Conservation (phyloP, 2,329 filamentous ascomycete genomes). For the Lachnellula hyalina region DNA sequence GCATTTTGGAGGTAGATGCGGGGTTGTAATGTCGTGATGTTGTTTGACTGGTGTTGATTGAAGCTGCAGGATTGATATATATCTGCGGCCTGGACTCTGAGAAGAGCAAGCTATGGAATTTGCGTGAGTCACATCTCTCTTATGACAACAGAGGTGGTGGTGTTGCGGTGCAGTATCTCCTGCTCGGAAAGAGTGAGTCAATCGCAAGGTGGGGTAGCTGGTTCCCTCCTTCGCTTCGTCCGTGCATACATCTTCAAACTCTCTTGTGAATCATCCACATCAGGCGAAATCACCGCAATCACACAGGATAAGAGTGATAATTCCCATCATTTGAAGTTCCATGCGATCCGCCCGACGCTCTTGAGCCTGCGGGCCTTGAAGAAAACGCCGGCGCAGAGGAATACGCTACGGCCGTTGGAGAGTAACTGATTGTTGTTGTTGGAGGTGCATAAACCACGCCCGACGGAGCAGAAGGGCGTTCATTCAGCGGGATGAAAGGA, state of each 20-base stretch:
- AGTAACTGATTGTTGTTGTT: background rate
- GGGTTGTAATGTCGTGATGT: background rate
- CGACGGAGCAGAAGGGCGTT: conserved; percentile 5
- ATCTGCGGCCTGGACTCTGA: background rate
- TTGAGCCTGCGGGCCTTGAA: background rate
- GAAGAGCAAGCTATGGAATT: background rate
- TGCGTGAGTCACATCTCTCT: too few relatives aligned
- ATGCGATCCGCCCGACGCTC: background rate
- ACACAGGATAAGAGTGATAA: conserved; percentile 20
- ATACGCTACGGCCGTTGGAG: conserved; percentile 7
- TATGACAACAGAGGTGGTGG: background rate
- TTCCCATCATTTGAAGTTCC: conserved; percentile 19
- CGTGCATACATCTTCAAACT: background rate
- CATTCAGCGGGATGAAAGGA: conserved; percentile 19
- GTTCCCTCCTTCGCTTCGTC: background rate
- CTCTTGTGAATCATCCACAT: background rate
- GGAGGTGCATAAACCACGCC: conserved; percentile 7
- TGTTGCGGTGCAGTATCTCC: background rate
- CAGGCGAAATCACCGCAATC: background rate
- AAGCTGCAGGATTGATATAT: background rate
- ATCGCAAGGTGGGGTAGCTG: background rate
- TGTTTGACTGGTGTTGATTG: background rate
- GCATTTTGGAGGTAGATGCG: conserved; percentile 39
- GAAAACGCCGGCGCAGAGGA: conserved; percentile 4
- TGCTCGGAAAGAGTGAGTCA: background rate